phyloP scores from a whole-genome alignment of 2,329 filamentous ascomycete species.

The Teratosphaeria pseudoeucalypti region DNA sequence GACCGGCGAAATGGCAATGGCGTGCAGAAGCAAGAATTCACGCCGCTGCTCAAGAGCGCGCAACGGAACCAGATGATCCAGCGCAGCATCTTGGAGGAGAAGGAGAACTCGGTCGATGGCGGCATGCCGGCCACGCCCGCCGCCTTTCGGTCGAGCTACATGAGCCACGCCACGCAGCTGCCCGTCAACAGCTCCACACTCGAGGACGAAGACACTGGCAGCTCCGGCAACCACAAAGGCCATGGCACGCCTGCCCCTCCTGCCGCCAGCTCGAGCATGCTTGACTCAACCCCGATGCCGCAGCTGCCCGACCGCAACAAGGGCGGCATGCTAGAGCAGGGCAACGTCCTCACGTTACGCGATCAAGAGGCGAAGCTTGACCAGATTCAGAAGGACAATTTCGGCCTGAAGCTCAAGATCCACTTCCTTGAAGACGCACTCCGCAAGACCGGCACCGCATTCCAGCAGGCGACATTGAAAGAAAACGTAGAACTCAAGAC shows the following conservation, averaged over 20 bases:
- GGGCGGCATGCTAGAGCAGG: conserved; percentile 62
- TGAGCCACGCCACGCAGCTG: conserved; percentile 53
- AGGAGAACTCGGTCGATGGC: conserved; percentile 32
- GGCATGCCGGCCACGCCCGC: conserved; percentile 55
- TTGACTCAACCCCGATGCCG: conserved; percentile 69
- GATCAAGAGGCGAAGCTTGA: conserved; percentile 93
- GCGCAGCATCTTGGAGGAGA: conserved; percentile 23
- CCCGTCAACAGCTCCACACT: conserved; percentile 67
- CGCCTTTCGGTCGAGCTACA: conserved; percentile 50
- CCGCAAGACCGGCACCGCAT: conserved; percentile 75
- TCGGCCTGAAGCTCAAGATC: conserved; percentile 90
- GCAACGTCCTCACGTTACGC: conserved; percentile 80
- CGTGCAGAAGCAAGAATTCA: conserved; percentile 63
- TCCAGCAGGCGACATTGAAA: conserved; percentile 77
- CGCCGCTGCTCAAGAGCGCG: conserved; percentile 77
- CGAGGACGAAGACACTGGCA: conserved; percentile 49
- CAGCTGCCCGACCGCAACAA: conserved; percentile 52
- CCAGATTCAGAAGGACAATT: conserved; percentile 96
- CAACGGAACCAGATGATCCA: conserved; percentile 53
- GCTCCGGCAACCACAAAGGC: conserved; percentile 46
- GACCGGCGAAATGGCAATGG: conserved; percentile 51
- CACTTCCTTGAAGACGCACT: conserved; percentile 91
- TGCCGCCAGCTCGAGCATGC: conserved; percentile 63
- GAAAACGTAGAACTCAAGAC: conserved; percentile 97
- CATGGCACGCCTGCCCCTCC: conserved; percentile 67